These are phyloP conservation scores for Neurospora sp. DNA, from an alignment of 2,329 filamentous ascomycete genomes.

Conservation along the genomic window DNA sequence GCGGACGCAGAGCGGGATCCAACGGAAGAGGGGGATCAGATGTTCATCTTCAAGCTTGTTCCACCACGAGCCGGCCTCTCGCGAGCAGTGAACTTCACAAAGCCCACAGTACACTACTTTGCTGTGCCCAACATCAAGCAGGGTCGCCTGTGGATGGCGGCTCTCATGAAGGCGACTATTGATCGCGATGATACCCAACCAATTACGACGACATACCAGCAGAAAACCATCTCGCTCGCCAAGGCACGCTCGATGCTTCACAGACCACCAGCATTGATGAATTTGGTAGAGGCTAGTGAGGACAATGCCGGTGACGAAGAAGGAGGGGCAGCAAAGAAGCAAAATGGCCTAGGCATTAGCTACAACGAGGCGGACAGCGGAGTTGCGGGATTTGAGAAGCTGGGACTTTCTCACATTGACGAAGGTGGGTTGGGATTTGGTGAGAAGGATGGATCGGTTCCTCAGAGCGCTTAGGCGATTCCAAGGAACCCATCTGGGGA, in stretches of 20 bases:
- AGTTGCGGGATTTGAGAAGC: conserved; percentile 32
- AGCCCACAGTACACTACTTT: conserved; percentile 95
- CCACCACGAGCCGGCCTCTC: conserved; percentile 81
- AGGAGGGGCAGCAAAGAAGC: conserved; percentile 5
- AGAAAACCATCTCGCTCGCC: conserved; percentile 86
- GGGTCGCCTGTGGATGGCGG: conserved; percentile 94
- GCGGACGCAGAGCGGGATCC: conserved; percentile 39
- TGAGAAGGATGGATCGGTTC: conserved; percentile 17
- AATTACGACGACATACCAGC: conserved; percentile 87
- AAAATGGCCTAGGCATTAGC: conserved; percentile 32
- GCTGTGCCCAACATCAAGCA: conserved; percentile 84
- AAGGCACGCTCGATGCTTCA: conserved; percentile 85
- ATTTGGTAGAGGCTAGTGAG: conserved; percentile 37
- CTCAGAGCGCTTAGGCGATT: conserved; percentile 21
- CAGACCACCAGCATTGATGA: conserved; percentile 81
- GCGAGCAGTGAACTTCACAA: conserved; percentile 91
- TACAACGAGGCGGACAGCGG: conserved; percentile 33
- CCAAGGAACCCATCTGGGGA: not conserved
- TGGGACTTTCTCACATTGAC: conserved; percentile 22
- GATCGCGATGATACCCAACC: conserved; percentile 74
- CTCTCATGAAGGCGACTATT: conserved; percentile 97
- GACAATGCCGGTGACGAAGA: conserved; percentile 12
- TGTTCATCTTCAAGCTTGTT: conserved; percentile 97
- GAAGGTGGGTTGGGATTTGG: conserved; percentile 22
- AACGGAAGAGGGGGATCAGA: conserved; percentile 41